phyloP scores from a whole-genome alignment of 2,329 filamentous ascomycete genomes.

The Fusarium sp. region DNA sequence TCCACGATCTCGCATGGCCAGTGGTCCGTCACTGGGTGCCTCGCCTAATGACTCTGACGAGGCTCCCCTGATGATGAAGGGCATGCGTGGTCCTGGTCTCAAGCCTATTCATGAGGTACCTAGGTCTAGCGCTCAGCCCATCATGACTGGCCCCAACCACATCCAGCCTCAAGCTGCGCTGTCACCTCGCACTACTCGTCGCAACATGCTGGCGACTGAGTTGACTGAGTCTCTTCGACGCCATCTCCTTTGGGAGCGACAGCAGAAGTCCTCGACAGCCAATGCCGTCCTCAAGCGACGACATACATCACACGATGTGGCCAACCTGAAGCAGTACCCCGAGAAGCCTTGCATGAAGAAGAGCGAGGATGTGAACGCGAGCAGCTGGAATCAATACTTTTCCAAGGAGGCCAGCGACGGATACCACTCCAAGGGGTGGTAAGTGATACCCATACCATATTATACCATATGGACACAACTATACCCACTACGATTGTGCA shows the following conservation, averaged over 20 bases:
- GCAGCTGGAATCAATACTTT: constrained; percentile 88
- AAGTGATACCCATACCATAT: constrained; percentile 39
- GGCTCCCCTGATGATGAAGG: constrained; percentile 73
- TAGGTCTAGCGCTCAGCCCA: constrained; percentile 78
- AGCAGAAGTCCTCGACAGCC: constrained; percentile 90
- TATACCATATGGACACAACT: constrained; percentile 29
- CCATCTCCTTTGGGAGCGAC: constrained; percentile 93
- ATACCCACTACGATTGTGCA: constrained; percentile 46
- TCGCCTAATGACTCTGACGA: constrained; percentile 72
- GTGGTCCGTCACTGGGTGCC: constrained; percentile 57
- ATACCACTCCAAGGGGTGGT: constrained; percentile 60
- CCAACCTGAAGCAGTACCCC: constrained; percentile 86
- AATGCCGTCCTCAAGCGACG: constrained; percentile 90
- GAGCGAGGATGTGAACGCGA: constrained; percentile 72
- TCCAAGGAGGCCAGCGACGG: constrained; percentile 75
- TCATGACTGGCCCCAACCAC: constrained; percentile 77
- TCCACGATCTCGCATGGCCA: constrained; percentile 68
- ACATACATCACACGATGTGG: constrained; percentile 91
- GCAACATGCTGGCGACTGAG: constrained; percentile 96
- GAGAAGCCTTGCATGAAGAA: constrained; percentile 71
- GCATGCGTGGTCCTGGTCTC: constrained; percentile 60
- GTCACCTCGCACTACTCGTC: constrained; percentile 89
- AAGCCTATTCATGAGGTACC: constrained; percentile 72
- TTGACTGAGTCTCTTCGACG: constrained; percentile 92
- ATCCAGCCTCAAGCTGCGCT: constrained; percentile 76